Base-by-base conservation (phyloP, 352 stramenopile genomes). In the Globisporangium iwayamae region DNA sequence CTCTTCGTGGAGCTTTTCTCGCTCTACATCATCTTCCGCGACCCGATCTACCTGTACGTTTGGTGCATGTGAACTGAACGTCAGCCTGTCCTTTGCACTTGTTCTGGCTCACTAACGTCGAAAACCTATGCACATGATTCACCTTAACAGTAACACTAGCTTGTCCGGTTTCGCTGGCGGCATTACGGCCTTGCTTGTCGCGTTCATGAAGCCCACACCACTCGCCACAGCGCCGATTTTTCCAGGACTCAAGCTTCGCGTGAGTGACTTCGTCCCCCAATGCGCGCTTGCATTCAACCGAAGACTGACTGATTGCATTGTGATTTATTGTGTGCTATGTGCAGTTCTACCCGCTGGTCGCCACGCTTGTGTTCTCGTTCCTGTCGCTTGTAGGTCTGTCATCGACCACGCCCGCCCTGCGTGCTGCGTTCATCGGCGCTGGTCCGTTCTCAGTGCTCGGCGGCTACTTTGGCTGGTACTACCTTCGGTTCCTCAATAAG, bases 381-480 rank as follows among this genome's bases (percentile, higher is more conserved):
- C 76, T 82, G 28, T 83, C 83, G 2, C 53, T 89, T 20, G 46
- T 74, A 13, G 84, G 74, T 0, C 57, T 93, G 2, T 22, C 60
- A 25, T 79, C 77, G 13, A 68, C 70, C 0, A 72, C 61, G 20
- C 51, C 72, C 1, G 59, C 78, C 14, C 47, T 91, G 43, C 82
- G 73, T n/a, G 68, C 67, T 4, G 74, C 81, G 16, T 65, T 94
- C 3, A 65, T 90, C 48, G 85, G 83, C 60, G 83, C 87, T 28
- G 87, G 85, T 0, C 87, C 87, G 13, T 93, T 85, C 59, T 87
- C 87, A 30, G 55, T 88, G 13, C 74, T 91, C 18, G 87, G 87
- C 25, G 80, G 83, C 54, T 96, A 76, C 70, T 88, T 93, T 61
- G 85, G 85, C 13, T 96, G 87, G 87, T 93, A 88, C 63, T 94